phyloP scores from a whole-genome alignment of 805 yeast genomes.

The Yueomyces sinensis region DNA sequence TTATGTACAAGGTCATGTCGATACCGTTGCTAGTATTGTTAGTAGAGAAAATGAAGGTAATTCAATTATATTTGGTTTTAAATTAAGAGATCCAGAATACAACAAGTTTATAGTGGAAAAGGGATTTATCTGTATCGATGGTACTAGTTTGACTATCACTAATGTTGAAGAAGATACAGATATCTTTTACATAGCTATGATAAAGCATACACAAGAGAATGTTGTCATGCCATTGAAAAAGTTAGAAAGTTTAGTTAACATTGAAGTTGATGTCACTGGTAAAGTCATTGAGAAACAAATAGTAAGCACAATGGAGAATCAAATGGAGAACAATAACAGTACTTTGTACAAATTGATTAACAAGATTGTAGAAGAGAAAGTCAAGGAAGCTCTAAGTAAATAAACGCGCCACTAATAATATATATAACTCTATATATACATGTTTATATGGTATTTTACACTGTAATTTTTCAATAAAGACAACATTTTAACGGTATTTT shows the following conservation, averaged over 20 bases:
- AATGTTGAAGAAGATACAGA: slow-evolving; percentile 44
- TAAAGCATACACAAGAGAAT: slow-evolving; percentile 75
- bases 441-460: too few species aligned
- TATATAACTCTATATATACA: too few species aligned
- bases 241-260: slow-evolving; percentile 57
- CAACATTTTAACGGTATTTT: too few species aligned
- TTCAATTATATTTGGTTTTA: slow-evolving; percentile 63
- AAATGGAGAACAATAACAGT: slow-evolving; percentile 36
- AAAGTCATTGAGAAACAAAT: slow-evolving; percentile 85
- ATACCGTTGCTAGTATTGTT: slow-evolving; percentile 64
- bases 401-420: too few species aligned
- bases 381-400: slow-evolving; percentile 12
- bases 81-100: slow-evolving; percentile 47
- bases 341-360: slow-evolving; percentile 37
- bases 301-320: slow-evolving; percentile 38
- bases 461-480: too few species aligned
- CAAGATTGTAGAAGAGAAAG: slow-evolving; percentile 32
- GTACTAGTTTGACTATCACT: slow-evolving; percentile 83
- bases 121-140: slow-evolving; percentile 89
- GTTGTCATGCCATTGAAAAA: slow-evolving; percentile 60
- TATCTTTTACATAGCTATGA: slow-evolving; percentile 77
- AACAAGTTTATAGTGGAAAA: slow-evolving; percentile 76
- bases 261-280: slow-evolving; percentile 92
- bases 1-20: slow-evolving; percentile 96
- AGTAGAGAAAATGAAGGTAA: slow-evolving; percentile 49